Evolutionary conservation across 1,284 basidiomycete species (phyloP).

Genomic region (Athelia psychrophila): DNA sequence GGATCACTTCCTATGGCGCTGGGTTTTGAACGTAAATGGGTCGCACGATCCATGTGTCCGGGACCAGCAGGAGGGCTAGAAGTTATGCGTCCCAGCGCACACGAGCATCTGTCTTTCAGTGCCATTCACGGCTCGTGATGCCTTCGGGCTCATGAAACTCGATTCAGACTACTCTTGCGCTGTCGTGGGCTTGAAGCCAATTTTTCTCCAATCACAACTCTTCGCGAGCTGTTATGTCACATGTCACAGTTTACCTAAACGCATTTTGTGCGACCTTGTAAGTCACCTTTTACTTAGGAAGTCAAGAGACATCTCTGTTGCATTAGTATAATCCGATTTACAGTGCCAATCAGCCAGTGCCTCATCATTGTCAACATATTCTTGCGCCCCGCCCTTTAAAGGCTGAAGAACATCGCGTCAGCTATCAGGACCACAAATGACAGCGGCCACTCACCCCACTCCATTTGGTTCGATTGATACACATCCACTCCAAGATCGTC

Average conservation of each 20-base stretch:
- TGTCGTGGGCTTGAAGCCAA: conserved; percentile 34
- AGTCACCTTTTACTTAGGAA: no score
- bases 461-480: conserved; percentile 46
- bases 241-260: no score
- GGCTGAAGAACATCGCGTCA: no score
- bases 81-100: not conserved
- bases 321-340: no score
- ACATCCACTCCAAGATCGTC: conserved; percentile 47
- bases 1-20: no score
- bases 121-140: conserved; percentile 46
- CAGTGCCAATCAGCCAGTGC: no score
- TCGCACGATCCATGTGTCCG: conserved; percentile 11
- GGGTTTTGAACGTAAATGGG: conserved; percentile 1
- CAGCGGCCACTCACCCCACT: conserved; percentile 42
- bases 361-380: no score
- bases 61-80: conserved; percentile 1
- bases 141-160: conserved; percentile 37
- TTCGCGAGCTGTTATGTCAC: not conserved
- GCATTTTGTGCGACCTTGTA: no score
- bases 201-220: conserved; percentile 6
- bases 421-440: no score
- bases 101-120: conserved; percentile 39
- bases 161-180: conserved; percentile 56
- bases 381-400: no score
- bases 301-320: no score